Percentiles rank a stretch among this genome's conserved stretches.
phyloP scores from a whole-genome alignment of 140 eudicot genomes.

The Stevia rebaudiana region DNA sequence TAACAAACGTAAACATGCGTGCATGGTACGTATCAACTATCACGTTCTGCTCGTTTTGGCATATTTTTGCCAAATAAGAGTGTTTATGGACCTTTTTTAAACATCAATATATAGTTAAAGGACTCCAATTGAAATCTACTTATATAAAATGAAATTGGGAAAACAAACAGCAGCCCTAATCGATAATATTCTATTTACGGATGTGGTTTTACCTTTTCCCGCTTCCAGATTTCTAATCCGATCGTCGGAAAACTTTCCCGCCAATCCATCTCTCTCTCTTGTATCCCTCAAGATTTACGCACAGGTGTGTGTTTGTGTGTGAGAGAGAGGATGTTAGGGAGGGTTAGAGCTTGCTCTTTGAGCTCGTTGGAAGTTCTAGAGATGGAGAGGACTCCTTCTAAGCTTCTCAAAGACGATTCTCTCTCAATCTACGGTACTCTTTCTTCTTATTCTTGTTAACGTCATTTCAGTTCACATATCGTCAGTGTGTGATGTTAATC shows the following conservation, averaged over 20 bases:
- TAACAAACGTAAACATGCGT: too few species aligned
- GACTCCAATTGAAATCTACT: not conserved
- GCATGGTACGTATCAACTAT: too few species aligned
- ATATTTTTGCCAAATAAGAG: too few species aligned
- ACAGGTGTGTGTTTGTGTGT: not conserved
- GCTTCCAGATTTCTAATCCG: constrained; percentile 23
- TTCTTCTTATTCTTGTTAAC: not conserved
- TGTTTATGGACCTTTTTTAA: not conserved
- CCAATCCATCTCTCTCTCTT: constrained; percentile 19
- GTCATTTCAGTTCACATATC: not conserved
- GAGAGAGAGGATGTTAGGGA: constrained; percentile 52
- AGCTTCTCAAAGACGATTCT: constrained; percentile 68
- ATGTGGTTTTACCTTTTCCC: constrained; percentile 9
- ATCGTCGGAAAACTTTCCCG: constrained; percentile 17
- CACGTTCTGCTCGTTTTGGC: too few species aligned
- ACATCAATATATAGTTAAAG: not conserved
- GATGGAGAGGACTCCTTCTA: constrained; percentile 54
- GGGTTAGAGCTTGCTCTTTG: constrained; percentile 53
- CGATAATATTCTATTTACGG: constrained; percentile 2
- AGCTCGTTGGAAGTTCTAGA: constrained; percentile 54
- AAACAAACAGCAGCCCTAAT: constrained; percentile 18
- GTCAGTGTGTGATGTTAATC: not conserved
- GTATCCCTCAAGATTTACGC: not conserved
- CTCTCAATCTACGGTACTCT: constrained; percentile 73
- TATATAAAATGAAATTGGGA: constrained; percentile 5